Evolutionary conservation across 2,329 filamentous ascomycete species (phyloP).

Genomic region (Claviceps monticola): DNA sequence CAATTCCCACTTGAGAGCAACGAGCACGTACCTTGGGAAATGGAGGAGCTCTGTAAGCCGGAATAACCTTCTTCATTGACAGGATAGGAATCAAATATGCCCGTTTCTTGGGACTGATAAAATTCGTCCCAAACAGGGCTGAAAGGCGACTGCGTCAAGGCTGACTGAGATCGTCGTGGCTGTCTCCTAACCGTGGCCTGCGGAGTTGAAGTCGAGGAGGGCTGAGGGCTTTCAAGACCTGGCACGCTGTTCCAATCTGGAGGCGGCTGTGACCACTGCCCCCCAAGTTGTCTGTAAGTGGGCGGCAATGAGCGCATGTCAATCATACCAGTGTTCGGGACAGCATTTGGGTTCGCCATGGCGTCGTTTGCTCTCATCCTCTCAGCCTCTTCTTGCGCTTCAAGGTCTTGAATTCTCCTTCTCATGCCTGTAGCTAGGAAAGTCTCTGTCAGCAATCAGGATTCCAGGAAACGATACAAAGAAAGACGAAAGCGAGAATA

Average conservation of each 20-base stretch:
- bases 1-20: no score
- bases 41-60: neutral
- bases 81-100: conserved; percentile 7
- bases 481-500: no score
- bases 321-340: neutral
- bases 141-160: neutral
- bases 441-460: no score
- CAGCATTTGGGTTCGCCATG: no score
- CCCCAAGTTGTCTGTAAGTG: conserved; percentile 4
- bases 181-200: no score
- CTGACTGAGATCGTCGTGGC: no score
- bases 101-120: conserved; percentile 13
- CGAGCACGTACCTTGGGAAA: conserved; percentile 3
- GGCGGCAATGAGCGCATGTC: conserved; percentile 7
- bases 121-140: conserved; percentile 7
- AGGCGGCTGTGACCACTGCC: conserved; percentile 5
- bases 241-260: conserved; percentile 7
- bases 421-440: no score
- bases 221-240: conserved; percentile 10
- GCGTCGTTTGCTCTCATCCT: no score
- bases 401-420: no score
- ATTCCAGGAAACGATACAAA: no score
- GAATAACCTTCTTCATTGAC: conserved; percentile 2
- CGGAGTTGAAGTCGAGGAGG: conserved; percentile 8
- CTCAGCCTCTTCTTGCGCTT: no score